Evolutionary conservation across 257 asterid genomes (phyloP), one percentile per base, ranked within the genome.

Genomic region (Scutellaria minor): DNA sequence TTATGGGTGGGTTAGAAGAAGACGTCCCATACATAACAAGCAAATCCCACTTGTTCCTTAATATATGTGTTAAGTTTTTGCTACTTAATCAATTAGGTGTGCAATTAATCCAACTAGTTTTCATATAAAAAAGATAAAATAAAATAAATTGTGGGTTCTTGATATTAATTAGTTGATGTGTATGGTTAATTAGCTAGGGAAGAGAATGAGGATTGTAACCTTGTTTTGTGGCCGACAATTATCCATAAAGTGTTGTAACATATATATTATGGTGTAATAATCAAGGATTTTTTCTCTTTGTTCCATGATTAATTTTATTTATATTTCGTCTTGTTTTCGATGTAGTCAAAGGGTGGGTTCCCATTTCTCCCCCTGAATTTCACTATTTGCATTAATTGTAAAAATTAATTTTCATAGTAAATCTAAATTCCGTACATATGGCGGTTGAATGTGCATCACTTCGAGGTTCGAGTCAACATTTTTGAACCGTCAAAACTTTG

Each of bases 1-100:
- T 78, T 90, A 90, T 77, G 20, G 37, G 41, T 77, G 77, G 74
- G 86, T 87, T 22, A 90, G 74, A 79, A 78, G 71, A 52, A 77
- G 96, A 59, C 83, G 86, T 6, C 97, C 97, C 1, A 83, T 88
- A 69, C 96, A 90, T 62, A 90, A 90, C 90, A 79, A 80, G 78
- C 82, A 78, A 58, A 20, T 81, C 42, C 93, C 91, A 14, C 56
- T 72, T 20, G 44, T 74, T 40, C 96, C 91, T 20, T 90, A 73
- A 85, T 80, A 72, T 71, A 48, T 47, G 76, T 69, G 61, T 58
- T 22, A 18, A 18, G 18, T 18, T 18, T 18, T 18, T 18, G 18
- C 18, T 18, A 18, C 18, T 18, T 18, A 18, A 18, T 18, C 0
- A 18, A 18, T 18, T 18, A 18, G 18, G 18, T 18, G n/a, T 18